Base-by-base conservation (phyloP, 75 land plant species). In the Ceratopteris richardii region DNA sequence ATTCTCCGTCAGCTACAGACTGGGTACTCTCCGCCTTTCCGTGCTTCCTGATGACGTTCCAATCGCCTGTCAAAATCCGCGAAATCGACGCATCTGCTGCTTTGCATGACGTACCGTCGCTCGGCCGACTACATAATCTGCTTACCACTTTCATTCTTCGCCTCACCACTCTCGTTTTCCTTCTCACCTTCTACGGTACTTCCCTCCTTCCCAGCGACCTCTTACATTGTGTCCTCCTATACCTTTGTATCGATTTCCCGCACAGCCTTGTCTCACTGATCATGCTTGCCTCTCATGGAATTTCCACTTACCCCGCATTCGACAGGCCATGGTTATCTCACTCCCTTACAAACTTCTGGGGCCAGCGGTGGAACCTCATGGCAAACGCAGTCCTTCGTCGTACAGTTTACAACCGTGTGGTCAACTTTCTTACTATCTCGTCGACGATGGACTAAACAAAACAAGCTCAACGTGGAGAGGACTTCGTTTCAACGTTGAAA, bases 321-420 rank as follows among this genome's bases (percentile, higher is more conserved):
- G 33, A 58, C 57, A 58, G 58, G 62, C 74, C 74, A 14, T 72
- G 57, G 29, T 17, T 66, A 47, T 50, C 74, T 0, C 20, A 62
- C 31, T 72, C 74, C 13, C 48, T 65, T 19, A 13, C 57, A 11
- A 69, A 72, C 31, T 72, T 72, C 40, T 72, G 74, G 74, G 74
- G 74, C 21, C 46, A 31, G 50, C 29, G 74, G n/a, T 72, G 69
- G 74, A 65, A 72, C 37, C 47, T 64, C 18, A 61, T 59, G 54
- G 63, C 65, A 0, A 65, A 39, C 36, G 51, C 51, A 14, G 39
- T 66, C 13, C 61, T 72, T 39, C 20, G 70, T 13, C 69, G 44
- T 14, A 29, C 74, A 11, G 53, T 72, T 27, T 72, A 65, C 43
- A 57, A 65, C 16, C 74, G 69, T 17, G 4, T 46, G 12, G 4